Evolutionary conservation across 2,329 filamentous ascomycete species (phyloP).

Genomic region (Thelonectria blattea): DNA sequence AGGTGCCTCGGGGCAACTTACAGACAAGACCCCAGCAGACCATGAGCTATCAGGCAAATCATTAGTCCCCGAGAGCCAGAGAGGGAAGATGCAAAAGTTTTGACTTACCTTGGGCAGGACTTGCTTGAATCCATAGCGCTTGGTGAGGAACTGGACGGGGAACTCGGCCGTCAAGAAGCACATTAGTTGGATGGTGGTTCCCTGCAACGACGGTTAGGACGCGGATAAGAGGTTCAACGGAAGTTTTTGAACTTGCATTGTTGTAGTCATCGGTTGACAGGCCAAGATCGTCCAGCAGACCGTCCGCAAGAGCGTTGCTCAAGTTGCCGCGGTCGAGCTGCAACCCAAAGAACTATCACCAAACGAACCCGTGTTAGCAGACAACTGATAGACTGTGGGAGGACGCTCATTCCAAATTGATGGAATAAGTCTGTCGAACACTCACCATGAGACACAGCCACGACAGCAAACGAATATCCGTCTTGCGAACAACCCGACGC

Average conservation of each 20-base stretch:
- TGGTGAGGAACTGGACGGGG: constrained; percentile 22
- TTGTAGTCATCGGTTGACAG: constrained; percentile 61
- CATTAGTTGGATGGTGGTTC: constrained; percentile 61
- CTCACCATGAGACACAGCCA: constrained; percentile 52
- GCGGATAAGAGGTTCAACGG: neutral
- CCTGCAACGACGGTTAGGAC: constrained; percentile 33
- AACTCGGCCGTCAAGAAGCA: constrained; percentile 51
- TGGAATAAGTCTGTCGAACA: neutral
- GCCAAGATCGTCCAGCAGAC: constrained; percentile 61
- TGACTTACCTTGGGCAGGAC: constrained; percentile 54
- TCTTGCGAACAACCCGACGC: constrained; percentile 60
- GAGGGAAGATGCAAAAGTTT: no score
- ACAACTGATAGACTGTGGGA: constrained; percentile 14
- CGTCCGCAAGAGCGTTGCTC: constrained; percentile 66
- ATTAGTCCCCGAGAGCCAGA: neutral
- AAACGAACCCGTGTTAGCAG: constrained; percentile 23
- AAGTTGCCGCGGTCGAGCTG: constrained; percentile 70
- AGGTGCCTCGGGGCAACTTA: constrained; percentile 20
- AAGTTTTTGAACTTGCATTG: constrained; percentile 42
- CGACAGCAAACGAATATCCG: constrained; percentile 48
- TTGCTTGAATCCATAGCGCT: constrained; percentile 59
- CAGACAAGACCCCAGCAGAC: constrained; percentile 55
- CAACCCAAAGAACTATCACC: constrained; percentile 61
- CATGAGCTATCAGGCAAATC: constrained; percentile 46
- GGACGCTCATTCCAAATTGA: no score